Conservation (phyloP, 2,329 filamentous ascomycete species). For the Pseudogymnoascus sp. region DNA sequence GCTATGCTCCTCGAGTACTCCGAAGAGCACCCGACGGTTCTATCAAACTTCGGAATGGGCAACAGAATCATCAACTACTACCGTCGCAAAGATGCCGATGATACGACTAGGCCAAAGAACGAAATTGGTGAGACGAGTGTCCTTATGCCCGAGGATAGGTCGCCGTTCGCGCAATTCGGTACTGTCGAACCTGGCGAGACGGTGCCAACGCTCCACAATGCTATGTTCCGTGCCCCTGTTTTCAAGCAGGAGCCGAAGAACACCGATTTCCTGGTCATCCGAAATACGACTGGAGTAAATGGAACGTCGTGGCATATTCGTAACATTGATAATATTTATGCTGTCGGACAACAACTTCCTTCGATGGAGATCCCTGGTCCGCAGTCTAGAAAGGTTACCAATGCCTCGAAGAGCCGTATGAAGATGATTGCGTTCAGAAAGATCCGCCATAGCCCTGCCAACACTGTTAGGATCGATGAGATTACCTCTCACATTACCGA, state of each 20-base stretch:
- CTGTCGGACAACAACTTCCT: slow-evolving; percentile 88
- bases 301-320: slow-evolving; percentile 76
- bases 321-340: slow-evolving; percentile 82
- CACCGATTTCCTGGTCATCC: slow-evolving; percentile 80
- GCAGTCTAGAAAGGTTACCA: slow-evolving; percentile 90
- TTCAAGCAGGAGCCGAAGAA: slow-evolving; percentile 74
- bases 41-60: slow-evolving; percentile 97
- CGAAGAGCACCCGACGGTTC: slow-evolving; percentile 81
- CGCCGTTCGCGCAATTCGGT: slow-evolving; percentile 91
- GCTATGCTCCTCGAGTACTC: slow-evolving; percentile 90
- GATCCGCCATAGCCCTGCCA: slow-evolving; percentile 64
- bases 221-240: slow-evolving; percentile 89
- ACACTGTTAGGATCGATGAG: slow-evolving; percentile 66
- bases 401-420: slow-evolving; percentile 90
- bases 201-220: slow-evolving; percentile 84
- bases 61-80: slow-evolving; percentile 96
- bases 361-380: slow-evolving; percentile 87
- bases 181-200: slow-evolving; percentile 86
- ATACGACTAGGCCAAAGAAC: slow-evolving; percentile 37
- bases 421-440: slow-evolving; percentile 93
- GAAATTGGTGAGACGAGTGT: slow-evolving; percentile 86
- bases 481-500: slow-evolving; percentile 89
- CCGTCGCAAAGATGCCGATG: slow-evolving; percentile 65
- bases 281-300: slow-evolving; percentile 69
- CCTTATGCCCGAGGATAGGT: slow-evolving; percentile 86